Evolutionary conservation across 2,329 filamentous ascomycete genomes (phyloP).

Genomic region (Colletotrichum graminicola): DNA sequence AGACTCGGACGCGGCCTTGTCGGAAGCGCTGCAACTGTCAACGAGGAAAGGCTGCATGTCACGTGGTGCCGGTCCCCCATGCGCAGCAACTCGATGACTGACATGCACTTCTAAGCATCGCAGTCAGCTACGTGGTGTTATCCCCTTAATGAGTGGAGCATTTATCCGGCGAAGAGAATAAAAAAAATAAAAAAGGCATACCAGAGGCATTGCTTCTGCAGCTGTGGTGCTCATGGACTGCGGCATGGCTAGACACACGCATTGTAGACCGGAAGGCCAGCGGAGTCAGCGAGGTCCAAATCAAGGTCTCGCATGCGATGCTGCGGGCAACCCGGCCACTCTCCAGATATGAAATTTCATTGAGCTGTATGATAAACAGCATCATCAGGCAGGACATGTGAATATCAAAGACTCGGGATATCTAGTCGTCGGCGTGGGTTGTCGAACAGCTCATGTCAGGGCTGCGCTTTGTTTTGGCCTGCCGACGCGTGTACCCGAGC

Average conservation of each 20-base stretch:
- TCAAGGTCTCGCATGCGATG: neutral
- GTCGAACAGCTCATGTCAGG: neutral
- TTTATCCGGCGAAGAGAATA: neutral
- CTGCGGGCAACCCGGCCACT: neutral
- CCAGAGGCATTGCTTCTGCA: neutral
- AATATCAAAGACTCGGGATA: neutral
- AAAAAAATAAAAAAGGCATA: too few species aligned
- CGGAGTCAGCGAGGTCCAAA: too few species aligned
- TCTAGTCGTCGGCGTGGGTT: neutral
- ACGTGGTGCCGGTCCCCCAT: slow-evolving; percentile 5
- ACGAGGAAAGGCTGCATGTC: neutral
- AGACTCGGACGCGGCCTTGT: too few species aligned
- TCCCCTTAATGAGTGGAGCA: neutral
- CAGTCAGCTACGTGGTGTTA: neutral
- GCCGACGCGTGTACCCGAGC: neutral
- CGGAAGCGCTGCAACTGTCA: neutral
- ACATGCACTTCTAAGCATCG: neutral
- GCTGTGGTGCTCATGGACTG: too few species aligned
- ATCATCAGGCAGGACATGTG: neutral
- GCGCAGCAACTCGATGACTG: neutral
- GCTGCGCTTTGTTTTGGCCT: slow-evolving; percentile 2
- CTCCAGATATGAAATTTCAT: rapidly evolving
- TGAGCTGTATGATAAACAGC: rapidly evolving
- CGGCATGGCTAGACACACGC: too few species aligned
- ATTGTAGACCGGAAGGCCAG: neutral